phyloP scores from a whole-genome alignment of 768 basidiomycete genomes.

The Tricholomella constricta region DNA sequence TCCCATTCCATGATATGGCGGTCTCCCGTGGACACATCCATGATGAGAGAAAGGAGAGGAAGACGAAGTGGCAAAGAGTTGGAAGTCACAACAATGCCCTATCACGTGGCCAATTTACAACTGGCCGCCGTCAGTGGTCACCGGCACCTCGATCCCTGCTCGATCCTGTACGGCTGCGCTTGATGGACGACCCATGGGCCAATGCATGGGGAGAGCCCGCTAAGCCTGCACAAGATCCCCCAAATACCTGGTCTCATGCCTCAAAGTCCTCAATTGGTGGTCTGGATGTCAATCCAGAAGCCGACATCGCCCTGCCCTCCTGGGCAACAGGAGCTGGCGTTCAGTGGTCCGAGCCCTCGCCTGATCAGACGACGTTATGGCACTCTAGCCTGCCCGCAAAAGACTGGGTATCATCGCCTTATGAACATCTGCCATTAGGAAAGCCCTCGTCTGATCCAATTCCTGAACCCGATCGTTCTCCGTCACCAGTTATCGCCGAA shows the following conservation, averaged over 20 bases:
- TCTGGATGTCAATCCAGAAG: conserved; percentile 47
- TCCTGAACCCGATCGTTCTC: conserved; percentile 5
- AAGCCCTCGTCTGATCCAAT: conserved; percentile 19
- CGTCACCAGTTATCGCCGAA: conserved; percentile 15
- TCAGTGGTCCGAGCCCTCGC: conserved; percentile 51
- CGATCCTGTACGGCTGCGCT: not conserved
- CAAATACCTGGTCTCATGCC: conserved; percentile 7
- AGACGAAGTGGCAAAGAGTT: not conserved
- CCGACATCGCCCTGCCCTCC: conserved; percentile 57
- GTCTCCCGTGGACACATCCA: conserved; percentile 38
- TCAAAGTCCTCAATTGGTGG: conserved; percentile 14
- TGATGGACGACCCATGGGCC: conserved; percentile 79
- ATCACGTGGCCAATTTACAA: conserved; percentile 13
- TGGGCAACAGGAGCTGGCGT: conserved; percentile 52
- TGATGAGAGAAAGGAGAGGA: conserved; percentile 16
- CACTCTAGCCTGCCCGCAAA: conserved; percentile 20
- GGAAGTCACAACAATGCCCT: not conserved
- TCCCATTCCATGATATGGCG: conserved; percentile 65
- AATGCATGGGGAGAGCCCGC: conserved; percentile 65
- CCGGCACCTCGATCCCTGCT: not conserved
- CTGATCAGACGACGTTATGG: conserved; percentile 45
- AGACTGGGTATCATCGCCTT: conserved; percentile 41
- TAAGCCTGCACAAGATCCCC: conserved; percentile 20
- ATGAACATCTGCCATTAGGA: conserved; percentile 42
- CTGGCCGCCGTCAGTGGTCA: not conserved